Base-by-base conservation (phyloP, 352 stramenopile species). In the Phytophthora pseudosyringae region DNA sequence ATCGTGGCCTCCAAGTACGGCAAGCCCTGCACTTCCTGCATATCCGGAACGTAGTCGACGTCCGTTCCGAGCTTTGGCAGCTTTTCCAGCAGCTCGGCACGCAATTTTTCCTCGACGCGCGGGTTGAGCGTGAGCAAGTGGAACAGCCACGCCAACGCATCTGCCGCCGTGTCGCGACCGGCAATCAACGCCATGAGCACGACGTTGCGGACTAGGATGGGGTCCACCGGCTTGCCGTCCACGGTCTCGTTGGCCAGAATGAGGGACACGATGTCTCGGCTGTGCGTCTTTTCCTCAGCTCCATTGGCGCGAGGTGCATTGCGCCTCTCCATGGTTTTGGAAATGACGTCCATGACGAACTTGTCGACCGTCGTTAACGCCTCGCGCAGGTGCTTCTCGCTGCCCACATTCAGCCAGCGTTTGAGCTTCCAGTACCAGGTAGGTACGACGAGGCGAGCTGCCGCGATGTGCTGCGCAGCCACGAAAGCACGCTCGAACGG, bases 181-280 rank as follows among this genome's bases (percentile, higher is more conserved):
- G 83, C 88, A 26, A 90, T 71, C 13, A 95, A 51, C 8, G 89
- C 73, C 51, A 71, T 82, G 32, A 94, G 75, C 26, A 86, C 78
- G 9, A 95, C 68, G 58, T 90, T 78, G 18, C 84, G 80, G 6
- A 94, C 48, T 7, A 80, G 48, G 21, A 72, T 65, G 4, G 70
- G 43, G 33, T 78, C 59, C 15, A 78, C 55, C 0, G 49, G 44
- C 33, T 74, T 62, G 3, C 46, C 55, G n/a, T 83, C 67, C 3
- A 63, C 45, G 8, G 57, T 56, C 38, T 71, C 58, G 31, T 63
- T 71, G 3, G 53, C 59, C 1, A 80, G 48, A 26, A 80, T 62
- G 13, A 80, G 56, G 1, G 71, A 76, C 16, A 80, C 48, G n/a
- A 76, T 71, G 47, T 76, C 64, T 32, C 45, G 50, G 26, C 40